A percentile compares a stretch with the other conserved stretches of the same genome.
These are phyloP conservation scores for Lagenaria siceraria DNA, from an alignment of 306 rosid species.

Conservation along the genomic window DNA sequence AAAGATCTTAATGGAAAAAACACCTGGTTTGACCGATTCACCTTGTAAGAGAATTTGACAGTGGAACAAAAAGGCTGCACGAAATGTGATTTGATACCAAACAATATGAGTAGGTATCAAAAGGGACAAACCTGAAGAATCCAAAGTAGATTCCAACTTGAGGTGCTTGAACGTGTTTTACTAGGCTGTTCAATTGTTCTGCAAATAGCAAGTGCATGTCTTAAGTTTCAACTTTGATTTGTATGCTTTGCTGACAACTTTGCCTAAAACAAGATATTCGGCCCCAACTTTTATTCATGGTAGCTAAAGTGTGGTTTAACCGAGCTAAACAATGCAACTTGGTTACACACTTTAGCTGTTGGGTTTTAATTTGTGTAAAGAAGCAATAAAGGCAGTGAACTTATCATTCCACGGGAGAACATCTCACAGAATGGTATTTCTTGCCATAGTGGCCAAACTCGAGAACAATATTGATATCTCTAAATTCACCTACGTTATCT, in stretches of 20 bases:
- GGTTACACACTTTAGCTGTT: neutral
- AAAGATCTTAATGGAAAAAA: too few species aligned
- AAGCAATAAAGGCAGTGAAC: neutral
- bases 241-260: neutral
- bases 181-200: conserved; percentile 41
- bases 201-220: conserved; percentile 13
- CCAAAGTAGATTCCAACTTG: neutral
- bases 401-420: neutral
- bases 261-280: neutral
- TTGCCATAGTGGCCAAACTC: neutral
- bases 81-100: neutral
- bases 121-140: neutral
- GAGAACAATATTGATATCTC: neutral
- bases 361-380: neutral
- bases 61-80: too few species aligned
- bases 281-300: neutral
- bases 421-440: neutral
- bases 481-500: neutral
- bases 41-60: neutral
- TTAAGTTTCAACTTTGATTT: neutral
- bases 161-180: conserved; percentile 1
- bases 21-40: neutral
- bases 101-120: neutral
- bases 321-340: neutral
- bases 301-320: too few species aligned